phyloP scores from a whole-genome alignment of 768 basidiomycete species.

The Pholiota molesta region DNA sequence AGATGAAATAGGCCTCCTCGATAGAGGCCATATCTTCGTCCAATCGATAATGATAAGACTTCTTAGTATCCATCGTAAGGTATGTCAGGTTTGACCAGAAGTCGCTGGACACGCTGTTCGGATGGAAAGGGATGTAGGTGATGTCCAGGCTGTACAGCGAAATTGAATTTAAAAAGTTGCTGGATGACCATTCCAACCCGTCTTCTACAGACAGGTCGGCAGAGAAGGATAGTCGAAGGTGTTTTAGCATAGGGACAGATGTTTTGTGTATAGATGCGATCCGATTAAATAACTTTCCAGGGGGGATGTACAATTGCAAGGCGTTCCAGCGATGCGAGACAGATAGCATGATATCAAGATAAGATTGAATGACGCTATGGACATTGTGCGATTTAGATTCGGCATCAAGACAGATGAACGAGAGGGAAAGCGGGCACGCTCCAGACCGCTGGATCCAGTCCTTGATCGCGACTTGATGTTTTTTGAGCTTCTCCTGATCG shows the following conservation, averaged over 20 bases:
- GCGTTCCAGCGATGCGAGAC: slow-evolving; percentile 16
- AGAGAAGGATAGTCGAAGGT: slow-evolving; percentile 18
- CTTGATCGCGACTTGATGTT: slow-evolving; percentile 9
- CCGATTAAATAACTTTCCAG: slow-evolving; percentile 3
- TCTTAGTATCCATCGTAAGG: slow-evolving; percentile 9
- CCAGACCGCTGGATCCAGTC: slow-evolving; percentile 20
- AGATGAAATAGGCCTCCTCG: slow-evolving; percentile 12
- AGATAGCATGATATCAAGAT: slow-evolving; percentile 14
- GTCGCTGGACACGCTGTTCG: slow-evolving; percentile 4
- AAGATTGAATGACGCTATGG: slow-evolving; percentile 7
- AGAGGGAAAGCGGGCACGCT: slow-evolving; percentile 9
- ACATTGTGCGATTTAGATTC: no score
- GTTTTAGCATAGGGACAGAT: slow-evolving; percentile 12
- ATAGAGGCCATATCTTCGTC: slow-evolving; percentile 4
- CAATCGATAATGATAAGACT: no score
- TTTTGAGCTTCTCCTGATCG: background rate
- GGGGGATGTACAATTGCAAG: slow-evolving; percentile 15
- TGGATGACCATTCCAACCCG: slow-evolving; percentile 4
- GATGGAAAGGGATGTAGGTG: slow-evolving; percentile 10
- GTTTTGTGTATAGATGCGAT: slow-evolving; percentile 3
- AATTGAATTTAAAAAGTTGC: slow-evolving; percentile 10
- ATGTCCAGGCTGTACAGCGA: slow-evolving; percentile 11
- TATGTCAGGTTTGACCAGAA: slow-evolving; percentile 11
- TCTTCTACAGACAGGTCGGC: background rate
- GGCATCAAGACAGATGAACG: no score